Conservation (phyloP, 306 rosid genomes). For the Senna siamea region DNA sequence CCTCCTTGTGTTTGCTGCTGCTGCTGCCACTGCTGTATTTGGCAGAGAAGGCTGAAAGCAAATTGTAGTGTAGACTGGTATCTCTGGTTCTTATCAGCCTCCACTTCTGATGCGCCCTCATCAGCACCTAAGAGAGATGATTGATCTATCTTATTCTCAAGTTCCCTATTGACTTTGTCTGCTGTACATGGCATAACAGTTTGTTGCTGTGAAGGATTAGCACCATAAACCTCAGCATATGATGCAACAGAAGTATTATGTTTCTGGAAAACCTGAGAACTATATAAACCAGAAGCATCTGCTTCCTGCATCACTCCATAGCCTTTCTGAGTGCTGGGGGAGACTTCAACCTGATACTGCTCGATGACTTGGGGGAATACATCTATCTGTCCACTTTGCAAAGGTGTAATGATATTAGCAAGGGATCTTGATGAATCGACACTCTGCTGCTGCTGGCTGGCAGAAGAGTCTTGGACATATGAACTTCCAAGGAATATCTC, state of each 20-base stretch:
- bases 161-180: conserved; percentile 63
- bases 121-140: conserved; percentile 61
- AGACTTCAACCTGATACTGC: conserved; percentile 61
- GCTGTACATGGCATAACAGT: conserved; percentile 50
- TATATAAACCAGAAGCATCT: conserved; percentile 65
- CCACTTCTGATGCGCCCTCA: conserved; percentile 74
- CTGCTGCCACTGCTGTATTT: conserved; percentile 87
- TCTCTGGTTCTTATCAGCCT: conserved; percentile 86
- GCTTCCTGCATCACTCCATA: conserved; percentile 62
- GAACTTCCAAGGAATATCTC: conserved; percentile 56
- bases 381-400: conserved; percentile 64
- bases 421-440: conserved; percentile 62
- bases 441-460: conserved; percentile 55
- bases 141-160: conserved; percentile 64
- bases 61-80: conserved; percentile 87
- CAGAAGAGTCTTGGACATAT: conserved; percentile 62
- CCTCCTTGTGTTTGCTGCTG: conserved; percentile 68
- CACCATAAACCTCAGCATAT: conserved; percentile 56
- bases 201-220: conserved; percentile 60
- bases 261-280: conserved; percentile 62
- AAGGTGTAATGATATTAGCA: conserved; percentile 51
- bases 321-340: conserved; percentile 57
- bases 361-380: conserved; percentile 55
- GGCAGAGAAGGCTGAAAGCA: conserved; percentile 91
- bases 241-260: conserved; percentile 52